These are phyloP conservation scores for Talaromyces pinophilus DNA, from an alignment of 2,329 filamentous ascomycete genomes.

Conservation along the genomic window DNA sequence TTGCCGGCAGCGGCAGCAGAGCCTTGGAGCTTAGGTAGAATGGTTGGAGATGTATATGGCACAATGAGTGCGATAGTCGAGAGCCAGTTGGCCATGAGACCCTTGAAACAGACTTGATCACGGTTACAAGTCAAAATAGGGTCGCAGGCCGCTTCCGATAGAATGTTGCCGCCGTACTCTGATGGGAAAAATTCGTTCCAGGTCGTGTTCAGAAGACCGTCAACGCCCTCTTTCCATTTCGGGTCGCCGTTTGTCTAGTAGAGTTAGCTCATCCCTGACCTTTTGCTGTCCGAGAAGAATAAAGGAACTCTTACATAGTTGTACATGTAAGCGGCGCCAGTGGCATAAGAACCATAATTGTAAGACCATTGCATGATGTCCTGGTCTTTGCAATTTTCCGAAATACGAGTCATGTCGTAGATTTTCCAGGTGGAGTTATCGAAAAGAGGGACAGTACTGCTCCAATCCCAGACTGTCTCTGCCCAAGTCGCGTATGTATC, in stretches of 20 bases:
- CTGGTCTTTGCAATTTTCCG: conserved; percentile 51
- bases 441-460: conserved; percentile 52
- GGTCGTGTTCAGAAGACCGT: conserved; percentile 57
- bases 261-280: background rate
- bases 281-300: background rate
- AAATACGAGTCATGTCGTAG: conserved; percentile 48
- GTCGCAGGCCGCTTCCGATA: conserved; percentile 64
- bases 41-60: conserved; percentile 54
- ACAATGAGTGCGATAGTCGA: conserved; percentile 60
- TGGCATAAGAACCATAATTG: conserved; percentile 57
- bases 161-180: conserved; percentile 52
- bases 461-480: conserved; percentile 63
- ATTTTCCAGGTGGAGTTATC: conserved; percentile 49
- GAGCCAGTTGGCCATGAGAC: conserved; percentile 63
- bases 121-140: conserved; percentile 56
- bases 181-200: conserved; percentile 52
- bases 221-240: conserved; percentile 56
- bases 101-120: conserved; percentile 68
- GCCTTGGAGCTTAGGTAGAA: conserved; percentile 56
- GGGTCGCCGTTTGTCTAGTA: conserved; percentile 40
- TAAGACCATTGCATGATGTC: conserved; percentile 60
- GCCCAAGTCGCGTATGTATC: conserved; percentile 75
- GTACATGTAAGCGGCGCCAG: conserved; percentile 60
- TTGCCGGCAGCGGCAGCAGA: conserved; percentile 58
- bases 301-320: conserved; percentile 47